Base-by-base conservation (phyloP, 768 basidiomycete genomes). In the Russula olivacea region DNA sequence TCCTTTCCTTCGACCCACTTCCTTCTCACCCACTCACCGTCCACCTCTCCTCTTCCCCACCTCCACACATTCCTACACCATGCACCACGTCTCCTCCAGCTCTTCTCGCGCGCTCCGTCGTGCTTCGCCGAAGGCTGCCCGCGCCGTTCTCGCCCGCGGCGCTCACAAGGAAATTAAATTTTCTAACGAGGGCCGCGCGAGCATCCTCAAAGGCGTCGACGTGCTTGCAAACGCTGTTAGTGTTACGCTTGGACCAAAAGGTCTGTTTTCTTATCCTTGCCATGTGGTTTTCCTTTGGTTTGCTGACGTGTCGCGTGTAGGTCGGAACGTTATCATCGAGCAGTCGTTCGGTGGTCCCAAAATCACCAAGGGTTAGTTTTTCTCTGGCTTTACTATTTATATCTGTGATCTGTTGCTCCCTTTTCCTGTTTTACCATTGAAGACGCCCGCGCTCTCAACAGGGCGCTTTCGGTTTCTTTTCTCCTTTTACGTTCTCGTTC, bases 311-410 rank as follows among this genome's bases (percentile, higher is more conserved):
- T 38, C 34, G 52, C 17, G 61, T 55, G 3, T 63, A 92, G 93
- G 93, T 69, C 85, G 95, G 72, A 99, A 97, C 75, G 96, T 98
- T 73, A 98, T 98, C 79, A 97, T 98, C 71, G 96, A 98, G 77
- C 90, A 93, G 79, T 81, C 88, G 49, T 93, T 82, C 70, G 91
- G 91, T 67, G 87, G 89, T 38, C 90, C 91, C 55, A 94, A 97
- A 79, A 97, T 98, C 74, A 98, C 95, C 71, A 98, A 97, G 76
- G 93, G 91, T 91, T 61, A 55, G 81, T 19, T 10, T 41, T 28
- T 21, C 40, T 34, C 48, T 19, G 8, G 3, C 11, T 55, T 23
- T 49, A 6, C 21, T 43, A 2, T 28, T 14, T 8, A 32, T 43
- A 10, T 23, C 0, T 1, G 9, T 23, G 15, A 12, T 40, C 11